phyloP scores from a whole-genome alignment of 2,329 filamentous ascomycete species.

The Curvularia sp. region DNA sequence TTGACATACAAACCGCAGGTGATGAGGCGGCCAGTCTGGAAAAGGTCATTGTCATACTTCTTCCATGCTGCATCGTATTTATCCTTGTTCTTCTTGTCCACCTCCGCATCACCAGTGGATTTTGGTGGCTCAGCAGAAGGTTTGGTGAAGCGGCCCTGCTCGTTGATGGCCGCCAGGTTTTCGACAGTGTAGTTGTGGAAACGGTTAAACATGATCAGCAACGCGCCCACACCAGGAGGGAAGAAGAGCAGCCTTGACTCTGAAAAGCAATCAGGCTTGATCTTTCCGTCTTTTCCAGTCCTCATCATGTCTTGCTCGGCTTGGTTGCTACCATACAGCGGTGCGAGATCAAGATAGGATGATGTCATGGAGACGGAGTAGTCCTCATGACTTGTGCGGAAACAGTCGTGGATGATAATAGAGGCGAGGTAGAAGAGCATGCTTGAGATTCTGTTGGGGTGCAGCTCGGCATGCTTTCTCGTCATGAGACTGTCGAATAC shows the following conservation, averaged over 20 bases:
- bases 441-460: constrained; percentile 75
- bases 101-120: constrained; percentile 53
- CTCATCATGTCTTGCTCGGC: constrained; percentile 70
- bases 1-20: constrained; percentile 62
- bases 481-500: constrained; percentile 74
- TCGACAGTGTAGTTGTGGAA: constrained; percentile 89
- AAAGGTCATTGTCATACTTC: constrained; percentile 56
- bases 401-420: constrained; percentile 69
- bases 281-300: constrained; percentile 68
- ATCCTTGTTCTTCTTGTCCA: constrained; percentile 24
- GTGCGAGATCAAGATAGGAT: constrained; percentile 76
- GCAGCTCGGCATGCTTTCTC: constrained; percentile 66
- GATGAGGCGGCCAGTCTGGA: constrained; percentile 60
- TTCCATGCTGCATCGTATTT: constrained; percentile 44
- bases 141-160: constrained; percentile 76
- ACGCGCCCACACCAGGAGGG: constrained; percentile 70
- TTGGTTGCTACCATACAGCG: constrained; percentile 75
- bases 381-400: constrained; percentile 69
- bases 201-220: constrained; percentile 71
- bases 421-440: constrained; percentile 78
- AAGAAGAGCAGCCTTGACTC: constrained; percentile 70
- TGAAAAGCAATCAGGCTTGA: constrained; percentile 75
- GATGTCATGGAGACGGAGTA: constrained; percentile 70
- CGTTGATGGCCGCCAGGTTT: constrained; percentile 84
- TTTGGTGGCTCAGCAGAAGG: constrained; percentile 55